Base-by-base conservation (phyloP, 192 early-diverging fungal genomes). In the Coemansia sp. region DNA sequence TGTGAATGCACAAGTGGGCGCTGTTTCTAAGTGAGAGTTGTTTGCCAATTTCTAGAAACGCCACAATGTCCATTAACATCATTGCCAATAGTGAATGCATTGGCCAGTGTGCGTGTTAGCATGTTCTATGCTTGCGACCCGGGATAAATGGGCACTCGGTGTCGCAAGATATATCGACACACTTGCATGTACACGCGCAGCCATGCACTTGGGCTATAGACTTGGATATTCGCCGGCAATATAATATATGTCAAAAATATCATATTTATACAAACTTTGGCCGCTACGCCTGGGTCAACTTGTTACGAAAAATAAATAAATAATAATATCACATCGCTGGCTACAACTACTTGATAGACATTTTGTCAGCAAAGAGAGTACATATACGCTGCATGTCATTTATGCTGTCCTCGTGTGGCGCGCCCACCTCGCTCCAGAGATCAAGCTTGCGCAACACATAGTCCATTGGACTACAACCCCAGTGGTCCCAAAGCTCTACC, bases 371-470 rank as follows among this genome's bases (percentile, higher is more conserved):
- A 57, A 82, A 77, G n/a, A 82, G 29, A 1, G 42, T 32, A n/a
- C 75, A 84, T 29, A 84, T 78, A n/a, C 66, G 72, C 67, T 77
- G 81, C 81, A 78, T 84, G 19, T 84, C 81, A 11, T 64, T 66
- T 23, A 78, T 64, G 39, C 72, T 72, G 45, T 84, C 81, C 48
- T 78, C 73, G 31, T 78, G 76, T 2, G 76, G 76, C n/a, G 70
- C 68, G 14, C 72, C 81, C 64, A 69, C 41, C 50, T 83, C 76
- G n/a, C 60, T 70, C 81, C 81, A 83, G 50, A 77, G 58, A 64
- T 78, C 72, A 34, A 78, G 70, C 31, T 83, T 83, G 23, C 76
- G 75, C 48, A 78, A 36, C 12, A 83, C 70, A 60, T 77, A 77
- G 62, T 77, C 76, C 76, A 83, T 75, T 3, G 81, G 76, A 21